phyloP scores from a whole-genome alignment of 345 rosid species.

The Euphorbia tirucalli region DNA sequence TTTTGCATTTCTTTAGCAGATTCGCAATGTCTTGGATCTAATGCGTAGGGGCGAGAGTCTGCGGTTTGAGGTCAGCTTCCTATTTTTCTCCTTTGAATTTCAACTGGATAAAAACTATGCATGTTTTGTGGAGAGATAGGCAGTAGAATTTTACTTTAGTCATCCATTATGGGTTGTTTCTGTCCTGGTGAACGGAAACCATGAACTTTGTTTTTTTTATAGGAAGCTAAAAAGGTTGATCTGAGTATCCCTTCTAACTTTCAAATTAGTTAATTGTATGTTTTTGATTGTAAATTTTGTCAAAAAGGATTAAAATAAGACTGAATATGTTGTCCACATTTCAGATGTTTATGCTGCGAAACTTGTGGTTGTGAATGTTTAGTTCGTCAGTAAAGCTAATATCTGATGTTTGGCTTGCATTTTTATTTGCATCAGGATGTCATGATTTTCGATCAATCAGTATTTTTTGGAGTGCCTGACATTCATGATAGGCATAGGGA shows the following conservation, averaged over 20 bases:
- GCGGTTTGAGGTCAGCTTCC: constrained; percentile 63
- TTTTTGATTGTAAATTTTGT: background rate
- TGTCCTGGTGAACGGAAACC: background rate
- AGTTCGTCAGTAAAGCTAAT: background rate
- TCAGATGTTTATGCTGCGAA: no score
- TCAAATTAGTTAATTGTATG: background rate
- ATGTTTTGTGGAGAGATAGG: no score
- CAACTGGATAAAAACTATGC: no score
- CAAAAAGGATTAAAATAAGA: no score
- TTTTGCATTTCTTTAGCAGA: constrained; percentile 37
- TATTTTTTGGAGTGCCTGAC: constrained; percentile 58
- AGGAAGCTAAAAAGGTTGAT: background rate
- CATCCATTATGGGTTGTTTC: background rate
- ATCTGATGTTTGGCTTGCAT: constrained; percentile 3
- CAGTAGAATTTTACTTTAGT: background rate
- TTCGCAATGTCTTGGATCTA: constrained; percentile 74
- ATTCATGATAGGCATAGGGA: constrained; percentile 79
- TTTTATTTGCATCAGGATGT: constrained; percentile 53
- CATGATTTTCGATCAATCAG: constrained; percentile 76
- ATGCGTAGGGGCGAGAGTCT: constrained; percentile 81
- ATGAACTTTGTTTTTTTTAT: background rate
- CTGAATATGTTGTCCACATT: no score
- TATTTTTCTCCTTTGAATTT: background rate
- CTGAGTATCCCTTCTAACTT: background rate
- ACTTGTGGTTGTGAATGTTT: background rate